Percentiles rank a stretch among this genome's conserved stretches.
Conservation (phyloP, 306 rosid genomes). For the Dryas drummondii region DNA sequence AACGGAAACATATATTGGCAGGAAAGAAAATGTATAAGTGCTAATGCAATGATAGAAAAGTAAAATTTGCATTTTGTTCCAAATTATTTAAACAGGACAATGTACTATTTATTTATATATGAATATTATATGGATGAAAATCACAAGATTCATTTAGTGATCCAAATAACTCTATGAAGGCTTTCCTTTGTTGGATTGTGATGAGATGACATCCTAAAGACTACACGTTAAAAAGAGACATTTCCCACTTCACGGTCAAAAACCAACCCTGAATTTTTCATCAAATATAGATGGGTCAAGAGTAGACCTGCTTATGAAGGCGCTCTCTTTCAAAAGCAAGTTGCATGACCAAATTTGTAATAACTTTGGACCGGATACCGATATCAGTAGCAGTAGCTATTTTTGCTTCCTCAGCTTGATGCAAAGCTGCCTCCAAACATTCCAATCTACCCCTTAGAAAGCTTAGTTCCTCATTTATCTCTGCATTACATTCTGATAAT, state of each 20-base stretch:
- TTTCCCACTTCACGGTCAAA: background rate
- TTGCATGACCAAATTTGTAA: slow-evolving; percentile 63
- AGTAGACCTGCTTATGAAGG: slow-evolving; percentile 73
- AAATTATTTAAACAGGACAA: background rate
- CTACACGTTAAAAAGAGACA: too few species aligned
- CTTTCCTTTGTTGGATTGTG: too few species aligned
- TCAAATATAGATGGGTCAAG: slow-evolving; percentile 18
- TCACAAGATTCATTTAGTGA: too few species aligned
- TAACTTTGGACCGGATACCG: slow-evolving; percentile 45
- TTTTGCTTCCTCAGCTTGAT: slow-evolving; percentile 65
- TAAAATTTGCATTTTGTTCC: background rate
- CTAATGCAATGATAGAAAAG: background rate
- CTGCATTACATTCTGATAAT: slow-evolving; percentile 72
- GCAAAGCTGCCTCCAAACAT: slow-evolving; percentile 65
- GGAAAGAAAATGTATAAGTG: background rate
- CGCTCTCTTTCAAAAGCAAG: slow-evolving; percentile 92
- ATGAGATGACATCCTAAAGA: too few species aligned
- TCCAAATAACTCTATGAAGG: too few species aligned
- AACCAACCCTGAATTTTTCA: background rate
- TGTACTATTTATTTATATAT: background rate
- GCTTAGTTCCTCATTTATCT: slow-evolving; percentile 60
- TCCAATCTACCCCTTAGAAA: slow-evolving; percentile 61
- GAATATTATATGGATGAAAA: too few species aligned
- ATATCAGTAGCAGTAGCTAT: slow-evolving; percentile 69
- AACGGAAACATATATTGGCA: background rate